Evolutionary conservation across 2,329 filamentous ascomycete species (phyloP).

Genomic region (Penicillium griseofulvum): DNA sequence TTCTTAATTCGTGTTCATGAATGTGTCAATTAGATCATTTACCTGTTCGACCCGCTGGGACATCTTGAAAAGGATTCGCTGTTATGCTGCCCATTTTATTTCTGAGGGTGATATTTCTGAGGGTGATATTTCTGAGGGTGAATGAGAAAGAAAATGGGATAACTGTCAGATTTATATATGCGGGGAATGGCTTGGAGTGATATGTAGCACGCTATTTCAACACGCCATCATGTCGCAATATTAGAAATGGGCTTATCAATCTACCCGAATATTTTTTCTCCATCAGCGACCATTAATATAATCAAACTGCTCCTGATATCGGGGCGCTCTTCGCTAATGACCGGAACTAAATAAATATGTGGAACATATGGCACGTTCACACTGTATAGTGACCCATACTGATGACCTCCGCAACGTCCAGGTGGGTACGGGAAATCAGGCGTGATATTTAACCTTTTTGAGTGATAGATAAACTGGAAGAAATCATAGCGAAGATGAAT

Average conservation of each 20-base stretch:
- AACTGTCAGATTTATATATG: background rate
- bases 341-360: background rate
- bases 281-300: background rate
- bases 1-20: background rate
- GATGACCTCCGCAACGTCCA: background rate
- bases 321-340: background rate
- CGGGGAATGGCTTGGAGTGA: background rate
- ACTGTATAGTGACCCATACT: background rate
- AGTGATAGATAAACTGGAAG: too few relatives aligned
- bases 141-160: background rate
- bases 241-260: background rate
- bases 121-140: background rate
- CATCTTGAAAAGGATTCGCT: conserved; percentile 11
- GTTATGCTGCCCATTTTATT: conserved; percentile 14
- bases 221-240: conserved; percentile 9
- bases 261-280: too few relatives aligned
- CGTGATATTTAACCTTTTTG: too few relatives aligned
- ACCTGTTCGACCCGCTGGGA: conserved; percentile 10
- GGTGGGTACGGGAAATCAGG: too few relatives aligned
- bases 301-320: background rate
- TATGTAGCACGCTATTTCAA: background rate
- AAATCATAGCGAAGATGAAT: too few relatives aligned
- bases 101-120: background rate
- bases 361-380: background rate
- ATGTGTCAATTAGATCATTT: background rate